Evolutionary conservation across 441 rosid genomes (phyloP).

Genomic region (Populus hybrid): DNA sequence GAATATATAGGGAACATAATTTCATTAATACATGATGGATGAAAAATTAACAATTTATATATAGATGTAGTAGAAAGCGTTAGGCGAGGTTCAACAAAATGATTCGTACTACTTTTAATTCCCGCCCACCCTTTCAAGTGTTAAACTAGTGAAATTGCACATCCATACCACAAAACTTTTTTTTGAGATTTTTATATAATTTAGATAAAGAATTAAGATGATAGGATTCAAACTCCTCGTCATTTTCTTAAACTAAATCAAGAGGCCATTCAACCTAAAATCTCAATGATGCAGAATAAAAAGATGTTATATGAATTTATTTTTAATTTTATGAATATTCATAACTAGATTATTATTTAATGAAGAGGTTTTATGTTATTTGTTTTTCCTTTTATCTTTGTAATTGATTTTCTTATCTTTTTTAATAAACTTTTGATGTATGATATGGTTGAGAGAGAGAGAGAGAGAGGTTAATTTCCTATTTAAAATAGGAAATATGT

Average conservation of each 20-base stretch:
- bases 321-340: not conserved
- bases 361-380: not conserved
- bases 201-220: not conserved
- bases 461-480: too few species aligned
- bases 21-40: not conserved
- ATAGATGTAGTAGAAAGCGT: not conserved
- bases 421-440: not conserved
- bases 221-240: too few species aligned
- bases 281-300: not conserved
- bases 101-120: not conserved
- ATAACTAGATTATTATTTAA: not conserved
- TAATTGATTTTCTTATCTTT: too few species aligned
- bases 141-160: not conserved
- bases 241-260: not conserved
- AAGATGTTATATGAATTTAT: not conserved
- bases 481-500: too few species aligned
- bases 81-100: not conserved
- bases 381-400: too few species aligned
- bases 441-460: not conserved
- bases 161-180: too few species aligned
- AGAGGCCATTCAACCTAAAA: not conserved
- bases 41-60: not conserved
- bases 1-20: too few species aligned
- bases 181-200: too few species aligned
- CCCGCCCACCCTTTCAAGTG: not conserved